Percentiles rank a stretch among this genome's conserved stretches.
Evolutionary conservation across 2,329 filamentous ascomycete species (phyloP).

Genomic region (Apiospora pterosperma): DNA sequence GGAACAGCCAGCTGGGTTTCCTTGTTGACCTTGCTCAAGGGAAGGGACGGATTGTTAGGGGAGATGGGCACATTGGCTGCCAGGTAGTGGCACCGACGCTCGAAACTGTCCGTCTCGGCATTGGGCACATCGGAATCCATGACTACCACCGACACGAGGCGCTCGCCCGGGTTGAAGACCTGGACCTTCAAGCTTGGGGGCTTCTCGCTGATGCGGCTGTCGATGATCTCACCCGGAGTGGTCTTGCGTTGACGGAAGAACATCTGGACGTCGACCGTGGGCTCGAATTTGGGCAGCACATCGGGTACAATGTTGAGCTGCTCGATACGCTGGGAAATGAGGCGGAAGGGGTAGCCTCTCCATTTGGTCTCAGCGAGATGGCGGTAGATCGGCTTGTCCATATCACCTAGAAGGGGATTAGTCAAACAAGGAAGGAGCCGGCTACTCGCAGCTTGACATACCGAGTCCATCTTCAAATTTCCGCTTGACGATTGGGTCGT

Average conservation of each 20-base stretch:
- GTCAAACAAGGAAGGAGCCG: not conserved
- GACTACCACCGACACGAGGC: constrained; percentile 79
- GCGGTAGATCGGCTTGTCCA: constrained; percentile 95
- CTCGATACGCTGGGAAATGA: constrained; percentile 80
- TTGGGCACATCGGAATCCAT: constrained; percentile 90
- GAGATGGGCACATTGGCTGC: constrained; percentile 61
- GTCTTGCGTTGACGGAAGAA: constrained; percentile 71
- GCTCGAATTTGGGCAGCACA: constrained; percentile 75
- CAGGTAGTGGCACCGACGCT: constrained; percentile 81
- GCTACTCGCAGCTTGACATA: constrained; percentile 39
- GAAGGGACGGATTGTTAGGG: constrained; percentile 55
- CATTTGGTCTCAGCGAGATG: constrained; percentile 85
- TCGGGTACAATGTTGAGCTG: constrained; percentile 90
- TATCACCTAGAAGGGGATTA: constrained; percentile 63
- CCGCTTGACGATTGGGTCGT: constrained; percentile 91
- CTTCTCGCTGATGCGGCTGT: constrained; percentile 69
- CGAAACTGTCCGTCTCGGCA: constrained; percentile 69
- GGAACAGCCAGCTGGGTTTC: constrained; percentile 67
- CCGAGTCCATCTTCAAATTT: constrained; percentile 88
- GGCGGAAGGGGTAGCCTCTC: constrained; percentile 74
- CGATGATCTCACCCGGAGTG: constrained; percentile 73
- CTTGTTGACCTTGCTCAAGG: constrained; percentile 59
- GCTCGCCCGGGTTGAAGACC: constrained; percentile 76
- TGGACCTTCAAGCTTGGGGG: constrained; percentile 78
- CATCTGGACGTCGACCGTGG: constrained; percentile 75